Conservation (phyloP, 768 basidiomycete species). For the Lentinula lateritia region DNA sequence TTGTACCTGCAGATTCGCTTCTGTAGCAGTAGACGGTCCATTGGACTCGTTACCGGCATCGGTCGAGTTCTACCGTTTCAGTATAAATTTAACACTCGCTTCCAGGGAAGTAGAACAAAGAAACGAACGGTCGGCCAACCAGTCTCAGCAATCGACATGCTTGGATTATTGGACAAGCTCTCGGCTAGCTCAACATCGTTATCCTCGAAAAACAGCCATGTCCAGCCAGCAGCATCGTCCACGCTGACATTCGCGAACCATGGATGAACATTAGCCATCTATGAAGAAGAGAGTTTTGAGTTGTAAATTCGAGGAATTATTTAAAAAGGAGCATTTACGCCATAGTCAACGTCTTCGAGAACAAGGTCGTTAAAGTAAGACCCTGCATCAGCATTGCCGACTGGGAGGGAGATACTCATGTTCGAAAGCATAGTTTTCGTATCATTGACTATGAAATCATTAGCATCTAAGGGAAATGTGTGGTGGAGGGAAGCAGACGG, state of each 20-base stretch:
- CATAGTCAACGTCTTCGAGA: constrained; percentile 60
- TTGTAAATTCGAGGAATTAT: background rate
- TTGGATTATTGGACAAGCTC: constrained; percentile 60
- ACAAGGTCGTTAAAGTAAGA: constrained; percentile 74
- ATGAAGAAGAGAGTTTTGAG: background rate
- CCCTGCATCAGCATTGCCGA: constrained; percentile 85
- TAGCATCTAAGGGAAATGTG: background rate
- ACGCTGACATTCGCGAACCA: constrained; percentile 85
- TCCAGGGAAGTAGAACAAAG: background rate
- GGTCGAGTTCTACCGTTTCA: constrained; percentile 44
- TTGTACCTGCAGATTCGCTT: constrained; percentile 51
- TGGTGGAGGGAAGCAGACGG: background rate
- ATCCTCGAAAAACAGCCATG: constrained; percentile 65
- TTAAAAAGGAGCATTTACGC: constrained; percentile 34
- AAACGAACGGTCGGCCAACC: constrained; percentile 5
- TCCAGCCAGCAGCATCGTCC: constrained; percentile 74
- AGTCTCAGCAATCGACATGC: constrained; percentile 92
- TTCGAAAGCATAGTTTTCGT: constrained; percentile 52
- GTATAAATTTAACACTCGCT: background rate
- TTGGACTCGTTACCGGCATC: constrained; percentile 53
- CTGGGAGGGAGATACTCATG: constrained; percentile 53
- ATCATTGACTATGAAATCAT: constrained; percentile 39
- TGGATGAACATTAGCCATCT: constrained; percentile 90
- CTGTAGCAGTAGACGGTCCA: constrained; percentile 62
- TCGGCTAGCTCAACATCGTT: constrained; percentile 53